Conservation (phyloP, 2,329 filamentous ascomycete genomes). For the Leptographium lundbergii region DNA sequence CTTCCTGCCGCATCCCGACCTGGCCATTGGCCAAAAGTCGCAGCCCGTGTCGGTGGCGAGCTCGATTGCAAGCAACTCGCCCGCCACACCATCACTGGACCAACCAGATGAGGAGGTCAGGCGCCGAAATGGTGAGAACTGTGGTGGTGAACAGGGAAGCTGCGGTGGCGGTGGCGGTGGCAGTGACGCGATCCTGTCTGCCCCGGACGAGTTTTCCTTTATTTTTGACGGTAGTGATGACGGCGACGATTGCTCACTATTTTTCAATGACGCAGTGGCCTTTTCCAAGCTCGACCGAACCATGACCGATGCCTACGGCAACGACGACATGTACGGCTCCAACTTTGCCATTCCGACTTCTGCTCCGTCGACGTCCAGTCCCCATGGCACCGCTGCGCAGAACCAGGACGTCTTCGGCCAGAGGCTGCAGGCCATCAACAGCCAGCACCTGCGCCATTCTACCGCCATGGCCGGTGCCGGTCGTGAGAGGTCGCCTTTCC, state of each 20-base stretch:
- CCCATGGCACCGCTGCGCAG: constrained; percentile 34
- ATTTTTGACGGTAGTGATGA: constrained; percentile 14
- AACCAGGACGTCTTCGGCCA: constrained; percentile 56
- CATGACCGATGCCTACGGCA: constrained; percentile 69
- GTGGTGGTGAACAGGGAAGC: neutral
- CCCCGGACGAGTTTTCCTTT: constrained; percentile 5
- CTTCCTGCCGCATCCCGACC: constrained; percentile 33
- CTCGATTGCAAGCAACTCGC: constrained; percentile 45
- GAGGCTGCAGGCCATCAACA: constrained; percentile 67
- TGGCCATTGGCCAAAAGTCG: constrained; percentile 29
- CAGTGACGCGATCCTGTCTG: neutral
- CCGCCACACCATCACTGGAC: constrained; percentile 42
- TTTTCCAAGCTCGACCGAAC: constrained; percentile 68
- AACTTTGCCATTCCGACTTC: constrained; percentile 47
- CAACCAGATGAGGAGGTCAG: constrained; percentile 30
- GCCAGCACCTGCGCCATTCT: constrained; percentile 47
- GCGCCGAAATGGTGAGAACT: constrained; percentile 41
- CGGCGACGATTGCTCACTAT: constrained; percentile 51
- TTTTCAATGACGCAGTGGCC: constrained; percentile 41
- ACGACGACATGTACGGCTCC: constrained; percentile 75
- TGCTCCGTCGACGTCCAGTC: constrained; percentile 31
- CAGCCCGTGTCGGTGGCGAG: constrained; percentile 45
- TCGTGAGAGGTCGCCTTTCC: constrained; percentile 71
- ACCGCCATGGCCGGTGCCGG: constrained; percentile 30
- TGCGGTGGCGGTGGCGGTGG: neutral